Conservation (phyloP, 306 rosid species). For the Dryas octopetala region DNA sequence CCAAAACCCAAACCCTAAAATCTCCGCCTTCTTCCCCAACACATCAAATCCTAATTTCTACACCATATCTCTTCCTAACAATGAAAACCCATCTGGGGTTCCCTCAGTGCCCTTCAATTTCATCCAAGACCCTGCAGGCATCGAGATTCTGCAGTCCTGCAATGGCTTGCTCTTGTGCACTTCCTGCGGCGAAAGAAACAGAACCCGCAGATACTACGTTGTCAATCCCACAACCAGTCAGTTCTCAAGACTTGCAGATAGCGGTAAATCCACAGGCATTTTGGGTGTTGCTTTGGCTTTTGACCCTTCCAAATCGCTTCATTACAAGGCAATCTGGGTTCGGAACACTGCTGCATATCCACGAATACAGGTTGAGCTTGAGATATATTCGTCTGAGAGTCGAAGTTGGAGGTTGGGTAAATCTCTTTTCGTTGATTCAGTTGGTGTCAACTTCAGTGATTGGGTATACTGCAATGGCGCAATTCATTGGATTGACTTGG, state of each 20-base stretch:
- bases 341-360: too few relatives aligned
- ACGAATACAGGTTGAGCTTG: too few relatives aligned
- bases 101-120: too few relatives aligned
- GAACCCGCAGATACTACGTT: not conserved
- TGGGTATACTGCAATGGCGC: conserved; percentile 28
- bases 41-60: too few relatives aligned
- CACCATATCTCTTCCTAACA: too few relatives aligned
- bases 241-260: not conserved
- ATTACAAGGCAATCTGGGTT: conserved; percentile 10
- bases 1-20: too few relatives aligned
- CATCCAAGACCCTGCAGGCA: too few relatives aligned
- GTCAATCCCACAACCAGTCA: not conserved
- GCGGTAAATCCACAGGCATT: not conserved
- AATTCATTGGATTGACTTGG: not conserved
- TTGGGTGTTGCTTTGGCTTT: not conserved
- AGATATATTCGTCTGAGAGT: conserved; percentile 14
- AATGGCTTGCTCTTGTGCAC: conserved; percentile 22
- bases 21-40: too few relatives aligned
- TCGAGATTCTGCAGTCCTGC: conserved; percentile 20
- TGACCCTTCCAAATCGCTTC: conserved; percentile 7
- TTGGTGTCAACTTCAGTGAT: not conserved
- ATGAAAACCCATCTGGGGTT: too few relatives aligned
- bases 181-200: not conserved
- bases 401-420: conserved; percentile 14
- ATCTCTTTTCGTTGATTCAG: not conserved